Conservation (phyloP, 768 basidiomycete species). For the Stropharia rugosoannulata region DNA sequence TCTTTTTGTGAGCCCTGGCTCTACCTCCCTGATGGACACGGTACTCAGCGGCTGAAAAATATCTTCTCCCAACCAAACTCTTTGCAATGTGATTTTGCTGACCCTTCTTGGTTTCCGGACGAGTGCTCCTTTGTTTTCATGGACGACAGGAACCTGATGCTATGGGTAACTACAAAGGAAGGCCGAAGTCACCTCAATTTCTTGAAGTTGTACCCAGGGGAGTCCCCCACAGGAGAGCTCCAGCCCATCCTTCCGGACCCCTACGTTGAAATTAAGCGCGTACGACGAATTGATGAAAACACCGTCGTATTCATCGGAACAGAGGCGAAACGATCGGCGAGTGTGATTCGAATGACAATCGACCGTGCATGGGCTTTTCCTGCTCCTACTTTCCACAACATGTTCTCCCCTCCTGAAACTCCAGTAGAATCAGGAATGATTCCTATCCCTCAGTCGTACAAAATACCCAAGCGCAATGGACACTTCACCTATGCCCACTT, state of each 20-base stretch:
- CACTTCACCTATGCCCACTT: slow-evolving; percentile 7
- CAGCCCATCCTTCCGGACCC: slow-evolving; percentile 4
- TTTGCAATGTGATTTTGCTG: slow-evolving; percentile 6
- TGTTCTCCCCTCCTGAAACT: slow-evolving; percentile 1
- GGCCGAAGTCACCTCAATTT: slow-evolving; percentile 6
- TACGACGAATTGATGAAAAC: slow-evolving; percentile 6
- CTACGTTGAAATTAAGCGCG: slow-evolving; percentile 4
- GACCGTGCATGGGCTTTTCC: slow-evolving; percentile 7
- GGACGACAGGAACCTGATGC: background rate
- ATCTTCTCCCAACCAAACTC: slow-evolving; percentile 3
- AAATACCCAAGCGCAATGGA: slow-evolving; percentile 9
- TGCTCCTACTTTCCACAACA: slow-evolving; percentile 1
- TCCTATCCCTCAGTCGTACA: slow-evolving; percentile 2
- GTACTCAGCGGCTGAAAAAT: background rate
- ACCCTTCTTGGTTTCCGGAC: slow-evolving; percentile 5
- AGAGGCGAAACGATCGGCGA: background rate
- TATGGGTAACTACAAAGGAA: slow-evolving; percentile 5
- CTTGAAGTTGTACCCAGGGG: background rate
- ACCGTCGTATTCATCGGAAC: slow-evolving; percentile 7
- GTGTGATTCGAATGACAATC: slow-evolving; percentile 5
- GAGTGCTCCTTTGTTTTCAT: slow-evolving; percentile 4
- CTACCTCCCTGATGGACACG: background rate
- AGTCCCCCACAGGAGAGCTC: slow-evolving; percentile 1
- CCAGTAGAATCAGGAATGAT: background rate
- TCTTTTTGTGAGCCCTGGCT: slow-evolving; percentile 5